phyloP scores from a whole-genome alignment of 495 filamentous ascomycete species.

The Saxispiralis lemnorum region DNA sequence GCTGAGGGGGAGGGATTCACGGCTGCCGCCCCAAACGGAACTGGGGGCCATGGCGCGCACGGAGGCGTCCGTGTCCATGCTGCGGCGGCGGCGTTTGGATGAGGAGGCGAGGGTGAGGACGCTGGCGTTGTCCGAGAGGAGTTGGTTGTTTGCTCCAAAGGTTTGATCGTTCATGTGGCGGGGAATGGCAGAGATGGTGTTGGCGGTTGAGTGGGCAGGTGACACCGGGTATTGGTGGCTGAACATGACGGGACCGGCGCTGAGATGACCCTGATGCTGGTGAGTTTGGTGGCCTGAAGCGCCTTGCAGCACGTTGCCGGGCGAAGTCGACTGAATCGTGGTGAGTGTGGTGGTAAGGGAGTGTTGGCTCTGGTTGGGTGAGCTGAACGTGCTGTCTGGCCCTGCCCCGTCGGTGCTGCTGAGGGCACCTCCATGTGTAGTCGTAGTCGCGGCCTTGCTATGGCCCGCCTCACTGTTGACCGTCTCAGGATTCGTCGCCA shows the following conservation, averaged over 20 bases:
- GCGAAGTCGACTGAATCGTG: conserved; percentile 76
- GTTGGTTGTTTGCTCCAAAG: conserved; percentile 80
- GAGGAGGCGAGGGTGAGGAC: conserved; percentile 93
- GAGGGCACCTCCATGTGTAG: conserved; percentile 45
- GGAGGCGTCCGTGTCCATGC: conserved; percentile 88
- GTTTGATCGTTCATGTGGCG: conserved; percentile 48
- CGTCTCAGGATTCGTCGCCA: conserved; percentile 64
- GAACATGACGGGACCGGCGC: conserved; percentile 47
- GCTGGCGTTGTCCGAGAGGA: conserved; percentile 85
- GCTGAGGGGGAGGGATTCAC: conserved; percentile 74
- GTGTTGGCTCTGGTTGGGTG: conserved; percentile 75
- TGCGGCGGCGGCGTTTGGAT: conserved; percentile 76
- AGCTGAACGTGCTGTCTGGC: conserved; percentile 76
- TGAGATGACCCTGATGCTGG: conserved; percentile 21
- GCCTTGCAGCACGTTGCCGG: conserved; percentile 38
- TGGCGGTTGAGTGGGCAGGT: conserved; percentile 31
- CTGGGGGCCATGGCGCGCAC: conserved; percentile 83
- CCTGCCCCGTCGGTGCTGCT: conserved; percentile 48
- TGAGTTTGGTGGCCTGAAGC: conserved; percentile 28
- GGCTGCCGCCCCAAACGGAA: conserved; percentile 75
- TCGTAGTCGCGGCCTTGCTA: conserved; percentile 59
- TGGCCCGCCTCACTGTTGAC: conserved; percentile 54
- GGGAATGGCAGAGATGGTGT: conserved; percentile 48
- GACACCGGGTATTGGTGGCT: conserved; percentile 74
- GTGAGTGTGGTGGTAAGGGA: conserved; percentile 90